Evolutionary conservation across 2,329 filamentous ascomycete genomes (phyloP).

Genomic region (Penicillium sp.): DNA sequence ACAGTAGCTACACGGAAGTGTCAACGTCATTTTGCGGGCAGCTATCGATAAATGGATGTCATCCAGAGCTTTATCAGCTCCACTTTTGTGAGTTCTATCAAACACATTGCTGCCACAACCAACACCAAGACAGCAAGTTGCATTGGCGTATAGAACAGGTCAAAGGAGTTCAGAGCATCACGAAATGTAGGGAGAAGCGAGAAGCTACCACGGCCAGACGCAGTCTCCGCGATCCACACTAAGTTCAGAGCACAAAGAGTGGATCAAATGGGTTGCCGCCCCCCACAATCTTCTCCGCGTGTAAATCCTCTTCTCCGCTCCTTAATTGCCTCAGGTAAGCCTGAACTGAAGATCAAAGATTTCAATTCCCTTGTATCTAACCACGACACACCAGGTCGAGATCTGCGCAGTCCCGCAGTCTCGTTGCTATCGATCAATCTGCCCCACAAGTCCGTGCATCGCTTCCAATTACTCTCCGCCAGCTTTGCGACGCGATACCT

Average conservation of each 20-base stretch:
- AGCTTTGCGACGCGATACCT: not conserved
- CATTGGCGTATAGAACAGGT: not conserved
- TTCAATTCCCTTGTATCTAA: not conserved
- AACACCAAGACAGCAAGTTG: not conserved
- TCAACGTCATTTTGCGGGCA: not conserved
- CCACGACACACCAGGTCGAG: not conserved
- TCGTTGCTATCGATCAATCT: not conserved
- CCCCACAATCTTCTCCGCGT: conserved; percentile 1
- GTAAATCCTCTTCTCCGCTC: not conserved
- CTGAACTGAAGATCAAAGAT: not conserved
- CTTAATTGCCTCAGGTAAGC: not conserved
- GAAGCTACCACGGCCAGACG: not conserved
- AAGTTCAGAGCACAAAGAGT: not conserved
- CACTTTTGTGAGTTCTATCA: not conserved
- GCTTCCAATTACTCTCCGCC: not conserved
- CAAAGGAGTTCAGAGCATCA: not conserved
- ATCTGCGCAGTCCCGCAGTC: not conserved
- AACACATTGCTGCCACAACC: not conserved
- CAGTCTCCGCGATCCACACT: not conserved
- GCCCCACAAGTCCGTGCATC: not conserved
- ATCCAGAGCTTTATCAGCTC: conserved; percentile 1
- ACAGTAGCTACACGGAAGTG: not conserved
- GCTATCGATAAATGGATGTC: not conserved
- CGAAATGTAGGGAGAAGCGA: not conserved
- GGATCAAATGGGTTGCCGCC: not conserved